phyloP scores from a whole-genome alignment of 805 yeast species.

The Wickerhamomyces queroliae region DNA sequence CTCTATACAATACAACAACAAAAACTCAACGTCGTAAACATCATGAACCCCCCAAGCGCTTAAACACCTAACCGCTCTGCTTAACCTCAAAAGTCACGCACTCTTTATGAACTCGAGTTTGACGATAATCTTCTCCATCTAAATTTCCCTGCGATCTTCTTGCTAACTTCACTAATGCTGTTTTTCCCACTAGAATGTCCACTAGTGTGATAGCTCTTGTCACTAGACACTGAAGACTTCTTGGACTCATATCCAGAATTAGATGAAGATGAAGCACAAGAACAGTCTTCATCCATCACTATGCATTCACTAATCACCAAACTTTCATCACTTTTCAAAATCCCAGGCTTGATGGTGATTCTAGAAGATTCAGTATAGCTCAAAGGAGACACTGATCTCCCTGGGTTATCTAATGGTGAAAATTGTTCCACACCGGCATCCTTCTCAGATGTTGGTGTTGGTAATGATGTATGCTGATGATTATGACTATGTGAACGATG shows the following conservation, averaged over 20 bases:
- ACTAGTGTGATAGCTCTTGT: background rate
- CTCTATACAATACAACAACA: no score
- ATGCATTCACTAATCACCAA: background rate
- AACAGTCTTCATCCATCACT: background rate
- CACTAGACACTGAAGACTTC: background rate
- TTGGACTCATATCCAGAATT: background rate
- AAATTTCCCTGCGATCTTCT: slow-evolving; percentile 21
- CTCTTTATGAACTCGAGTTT: slow-evolving; percentile 11
- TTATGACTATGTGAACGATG: slow-evolving; percentile 6
- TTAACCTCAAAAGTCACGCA: no score
- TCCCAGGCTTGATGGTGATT: background rate
- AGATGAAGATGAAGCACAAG: background rate
- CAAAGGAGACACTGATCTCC: slow-evolving; percentile 15
- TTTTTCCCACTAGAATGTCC: background rate
- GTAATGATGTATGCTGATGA: slow-evolving; percentile 11
- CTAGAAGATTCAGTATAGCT: slow-evolving; percentile 4
- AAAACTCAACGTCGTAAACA: no score
- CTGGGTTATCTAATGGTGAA: slow-evolving; percentile 14
- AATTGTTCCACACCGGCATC: slow-evolving; percentile 6
- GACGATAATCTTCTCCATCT: slow-evolving; percentile 25
- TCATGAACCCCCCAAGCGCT: no score
- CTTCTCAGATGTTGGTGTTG: slow-evolving; percentile 12
- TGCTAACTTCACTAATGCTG: slow-evolving; percentile 3
- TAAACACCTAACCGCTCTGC: no score
- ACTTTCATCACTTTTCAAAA: background rate